Conservation (phyloP, 441 rosid species). For the Flueggea neowawraea region DNA sequence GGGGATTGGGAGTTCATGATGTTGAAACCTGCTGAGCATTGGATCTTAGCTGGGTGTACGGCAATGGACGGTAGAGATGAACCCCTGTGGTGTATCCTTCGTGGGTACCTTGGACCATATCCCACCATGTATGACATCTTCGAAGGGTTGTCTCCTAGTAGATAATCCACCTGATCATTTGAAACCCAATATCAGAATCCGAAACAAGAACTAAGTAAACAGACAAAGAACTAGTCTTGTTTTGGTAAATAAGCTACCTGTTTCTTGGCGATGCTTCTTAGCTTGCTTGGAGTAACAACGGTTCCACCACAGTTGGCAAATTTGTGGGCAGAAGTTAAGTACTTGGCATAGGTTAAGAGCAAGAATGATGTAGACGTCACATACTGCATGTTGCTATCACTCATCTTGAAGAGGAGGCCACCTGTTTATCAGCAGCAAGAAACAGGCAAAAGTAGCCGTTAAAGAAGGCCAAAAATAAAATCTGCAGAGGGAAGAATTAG, state of each 20-base stretch:
- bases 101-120: conserved; percentile 65
- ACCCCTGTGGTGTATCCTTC: conserved; percentile 88
- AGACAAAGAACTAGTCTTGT: background rate
- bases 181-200: too few species aligned
- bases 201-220: background rate
- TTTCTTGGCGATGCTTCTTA: conserved; percentile 66
- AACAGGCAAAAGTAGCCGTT: conserved; percentile 25
- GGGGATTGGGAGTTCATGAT: conserved; percentile 62
- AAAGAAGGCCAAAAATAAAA: background rate
- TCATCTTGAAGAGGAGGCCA: conserved; percentile 84
- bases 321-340: conserved; percentile 44
- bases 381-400: conserved; percentile 89
- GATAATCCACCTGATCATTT: conserved; percentile 63
- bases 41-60: conserved; percentile 54
- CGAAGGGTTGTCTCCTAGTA: conserved; percentile 82
- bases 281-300: conserved; percentile 44
- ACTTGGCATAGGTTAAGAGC: conserved; percentile 77
- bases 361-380: conserved; percentile 92
- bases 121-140: conserved; percentile 96
- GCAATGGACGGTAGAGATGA: conserved; percentile 71
- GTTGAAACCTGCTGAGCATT: conserved; percentile 70
- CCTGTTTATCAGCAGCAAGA: conserved; percentile 31
- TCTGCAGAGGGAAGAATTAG: background rate
- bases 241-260: conserved; percentile 34
- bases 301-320: conserved; percentile 65